Base-by-base conservation (phyloP, 2,329 filamentous ascomycete genomes). In the Fusarium falciforme region DNA sequence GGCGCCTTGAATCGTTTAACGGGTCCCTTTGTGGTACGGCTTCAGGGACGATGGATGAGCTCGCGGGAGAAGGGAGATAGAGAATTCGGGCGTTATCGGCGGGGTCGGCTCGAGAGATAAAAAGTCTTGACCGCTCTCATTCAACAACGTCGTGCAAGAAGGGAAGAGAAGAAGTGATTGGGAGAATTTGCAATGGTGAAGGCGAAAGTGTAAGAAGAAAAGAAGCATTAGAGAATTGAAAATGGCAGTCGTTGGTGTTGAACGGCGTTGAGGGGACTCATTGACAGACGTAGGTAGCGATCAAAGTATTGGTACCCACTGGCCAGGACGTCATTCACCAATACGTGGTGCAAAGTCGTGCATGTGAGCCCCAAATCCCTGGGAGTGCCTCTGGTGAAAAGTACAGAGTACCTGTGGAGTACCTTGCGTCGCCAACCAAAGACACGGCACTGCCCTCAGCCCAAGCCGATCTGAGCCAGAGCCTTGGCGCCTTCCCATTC, bases 11-110 rank as follows among this genome's bases (percentile, higher is more conserved):
- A 64, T 36, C 14, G 29, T 47, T 64, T 22, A 60, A 59, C 33
- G 55, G 33, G 29, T 62, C 33, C 47, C n/a, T 54, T 49, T 54
- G 52, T 59, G 60, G 60, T 63, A 58, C 62, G 49, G 47, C 61
- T 61, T 70, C 38, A 63, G 66, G 40, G 62, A 60, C 38, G 54
- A 31, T 36, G 49, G 63, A 65, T 44, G 49, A 44, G 31, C 59
- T 49, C 58, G 57, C 22, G 35, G 25, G 5, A 17, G 31, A 22
- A 61, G 36, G 31, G 20, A 59, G 54, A 61, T 31, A 58, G 42
- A 67, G 67, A 73, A 75, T 52, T 61, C 67, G 63, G 67, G 64
- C 55, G 54, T 64, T 71, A 54, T 61, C 63, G 66, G 72, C 67
- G 67, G 73, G 70, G 72, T 64, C 33, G 57, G 47, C 35, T 36